These are phyloP conservation scores for Pluteus cervinus DNA, from an alignment of 768 basidiomycete genomes.

Conservation along the genomic window DNA sequence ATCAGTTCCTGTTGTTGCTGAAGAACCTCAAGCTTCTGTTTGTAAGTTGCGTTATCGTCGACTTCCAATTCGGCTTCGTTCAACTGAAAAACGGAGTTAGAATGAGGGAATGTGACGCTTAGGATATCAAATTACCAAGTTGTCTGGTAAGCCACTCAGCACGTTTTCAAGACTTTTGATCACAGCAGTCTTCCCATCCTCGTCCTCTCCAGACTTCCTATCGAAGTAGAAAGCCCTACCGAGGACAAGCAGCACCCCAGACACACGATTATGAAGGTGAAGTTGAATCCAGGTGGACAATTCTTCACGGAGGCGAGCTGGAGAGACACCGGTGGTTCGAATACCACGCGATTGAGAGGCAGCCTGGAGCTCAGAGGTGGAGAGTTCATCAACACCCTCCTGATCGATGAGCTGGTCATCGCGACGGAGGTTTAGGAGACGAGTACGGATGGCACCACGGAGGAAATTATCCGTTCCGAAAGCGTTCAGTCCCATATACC, in stretches of 20 bases:
- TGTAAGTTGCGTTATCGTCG: conserved; percentile 91
- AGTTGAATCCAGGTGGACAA: conserved; percentile 88
- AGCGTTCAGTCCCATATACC: conserved; percentile 97
- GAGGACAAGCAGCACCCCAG: conserved; percentile 91
- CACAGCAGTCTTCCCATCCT: conserved; percentile 78
- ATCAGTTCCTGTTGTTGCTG: conserved; percentile 99
- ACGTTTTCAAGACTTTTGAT: conserved; percentile 85
- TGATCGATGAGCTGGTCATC: conserved; percentile 91
- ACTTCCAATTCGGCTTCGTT: conserved; percentile 98
- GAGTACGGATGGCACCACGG: conserved; percentile 81
- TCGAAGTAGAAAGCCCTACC: conserved; percentile 94
- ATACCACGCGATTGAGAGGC: conserved; percentile 95
- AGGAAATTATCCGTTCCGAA: conserved; percentile 99
- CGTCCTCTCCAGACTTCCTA: conserved; percentile 61
- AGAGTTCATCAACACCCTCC: conserved; percentile 88
- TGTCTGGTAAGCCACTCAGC: conserved; percentile 88
- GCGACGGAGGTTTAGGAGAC: conserved; percentile 75
- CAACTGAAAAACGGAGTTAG: conserved; percentile 43
- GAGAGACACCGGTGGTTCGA: conserved; percentile 80
- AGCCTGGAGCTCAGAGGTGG: conserved; percentile 85
- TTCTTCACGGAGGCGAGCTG: conserved; percentile 84
- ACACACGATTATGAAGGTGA: conserved; percentile 86
- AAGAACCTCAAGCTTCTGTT: conserved; percentile 96
- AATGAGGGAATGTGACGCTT: background rate
- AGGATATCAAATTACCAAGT: conserved; percentile 49